Evolutionary conservation across 1,284 basidiomycete genomes (phyloP), one percentile per base, ranked within the genome.

Genomic region (Trichosporon asahii): DNA sequence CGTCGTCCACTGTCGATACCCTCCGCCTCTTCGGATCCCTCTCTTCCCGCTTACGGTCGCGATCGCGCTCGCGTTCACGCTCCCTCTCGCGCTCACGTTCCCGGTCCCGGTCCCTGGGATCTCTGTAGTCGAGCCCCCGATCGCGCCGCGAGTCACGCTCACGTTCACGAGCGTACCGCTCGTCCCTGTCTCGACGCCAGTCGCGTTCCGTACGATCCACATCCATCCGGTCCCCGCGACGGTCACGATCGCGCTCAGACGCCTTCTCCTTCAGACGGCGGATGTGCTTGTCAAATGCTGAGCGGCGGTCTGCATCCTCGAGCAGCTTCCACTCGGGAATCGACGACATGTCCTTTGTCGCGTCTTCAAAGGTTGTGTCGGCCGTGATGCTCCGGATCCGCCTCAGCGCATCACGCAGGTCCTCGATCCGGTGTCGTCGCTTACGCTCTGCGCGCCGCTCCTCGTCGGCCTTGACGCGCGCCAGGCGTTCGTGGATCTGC

Each of bases 381-480:
- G 94, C 78, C 73, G 94, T 91, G 57, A 96, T 83, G 0, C 91
- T 90, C 0, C 91, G 83, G 4, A 96, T 85, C 78, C 96, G 95
- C 84, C 93, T 95, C 73, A 98, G 86, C 0, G 95, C 97, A 82
- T 98, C 98, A 3, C 97, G 91, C 40, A 99, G 86, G 78, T 99
- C 97, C 79, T 99, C 96, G 77, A 97, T 93, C 69, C 92, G 84
- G 80, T 97, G 92, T 25, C 96, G 88, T 72, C 91, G 88, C 76
- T 88, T 90, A 63, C 94, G 88, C 82, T 99, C 97, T 0, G 90
- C 85, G 27, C 91, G 87, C 15, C 92, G 88, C 74, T 87, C 89
- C 82, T 93, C 94, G 29, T 94, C 94, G 27, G 90, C 89, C 49
- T 90, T 88, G 70, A 89, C 89, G 81, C 90, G 91, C 44, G 89